Evolutionary conservation across 2,329 filamentous ascomycete genomes (phyloP).

Genomic region (Beauveria sp.): DNA sequence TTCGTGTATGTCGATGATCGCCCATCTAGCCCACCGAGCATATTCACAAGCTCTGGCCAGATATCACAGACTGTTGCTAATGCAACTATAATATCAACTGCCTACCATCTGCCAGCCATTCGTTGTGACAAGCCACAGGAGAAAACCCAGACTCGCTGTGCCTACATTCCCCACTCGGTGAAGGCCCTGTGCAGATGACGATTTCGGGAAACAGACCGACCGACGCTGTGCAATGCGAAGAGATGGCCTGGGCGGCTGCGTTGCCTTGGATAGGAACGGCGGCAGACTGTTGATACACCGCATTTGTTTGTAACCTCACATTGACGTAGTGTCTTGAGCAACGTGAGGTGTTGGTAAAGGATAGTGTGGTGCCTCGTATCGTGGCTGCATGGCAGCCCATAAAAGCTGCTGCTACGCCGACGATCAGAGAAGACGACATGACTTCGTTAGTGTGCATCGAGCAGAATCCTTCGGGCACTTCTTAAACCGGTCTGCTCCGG

Average conservation of each 20-base stretch:
- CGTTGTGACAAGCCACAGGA: background rate
- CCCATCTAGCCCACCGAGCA: background rate
- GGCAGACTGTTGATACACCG: background rate
- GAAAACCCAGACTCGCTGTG: background rate
- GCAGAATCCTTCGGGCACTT: background rate
- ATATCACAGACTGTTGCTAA: background rate
- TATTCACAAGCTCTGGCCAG: background rate
- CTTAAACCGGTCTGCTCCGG: background rate
- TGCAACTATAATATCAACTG: background rate
- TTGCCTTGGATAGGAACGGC: background rate
- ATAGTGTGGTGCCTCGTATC: background rate
- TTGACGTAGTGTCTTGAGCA: background rate
- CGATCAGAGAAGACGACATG: background rate
- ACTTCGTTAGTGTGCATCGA: background rate
- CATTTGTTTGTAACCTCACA: background rate
- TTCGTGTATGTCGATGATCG: background rate
- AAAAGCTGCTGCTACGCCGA: background rate
- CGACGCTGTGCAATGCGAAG: background rate
- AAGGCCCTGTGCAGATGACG: slow-evolving; percentile 1
- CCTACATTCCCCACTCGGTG: slow-evolving; percentile 9
- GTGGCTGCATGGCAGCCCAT: slow-evolving; percentile 1
- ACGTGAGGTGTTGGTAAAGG: background rate
- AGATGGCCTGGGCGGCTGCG: background rate
- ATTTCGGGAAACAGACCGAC: background rate
- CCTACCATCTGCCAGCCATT: background rate